phyloP scores from a whole-genome alignment of 306 rosid genomes.

The Fragaria ananassa region DNA sequence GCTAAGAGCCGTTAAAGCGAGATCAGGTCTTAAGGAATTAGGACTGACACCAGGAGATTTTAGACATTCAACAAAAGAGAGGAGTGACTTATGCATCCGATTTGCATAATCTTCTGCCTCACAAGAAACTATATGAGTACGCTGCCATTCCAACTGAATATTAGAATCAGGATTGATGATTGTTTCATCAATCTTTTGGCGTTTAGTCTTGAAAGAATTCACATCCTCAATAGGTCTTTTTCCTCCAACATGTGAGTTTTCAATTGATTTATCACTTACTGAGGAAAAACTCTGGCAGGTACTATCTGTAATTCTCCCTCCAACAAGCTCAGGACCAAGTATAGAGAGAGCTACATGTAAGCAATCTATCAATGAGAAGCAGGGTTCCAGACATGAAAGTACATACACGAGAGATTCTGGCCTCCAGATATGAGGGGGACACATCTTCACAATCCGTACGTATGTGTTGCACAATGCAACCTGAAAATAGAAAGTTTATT shows the following conservation, averaged over 20 bases:
- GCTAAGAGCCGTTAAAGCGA: slow-evolving; percentile 74
- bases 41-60: slow-evolving; percentile 41
- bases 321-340: slow-evolving; percentile 65
- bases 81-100: slow-evolving; percentile 52
- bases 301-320: slow-evolving; percentile 35
- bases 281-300: slow-evolving; percentile 25
- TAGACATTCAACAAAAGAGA: slow-evolving; percentile 49
- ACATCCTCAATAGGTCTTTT: slow-evolving; percentile 64
- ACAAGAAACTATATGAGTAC: slow-evolving; percentile 35
- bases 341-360: slow-evolving; percentile 64
- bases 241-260: slow-evolving; percentile 47
- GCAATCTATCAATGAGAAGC: slow-evolving; percentile 67
- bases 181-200: slow-evolving; percentile 57
- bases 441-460: slow-evolving; percentile 61
- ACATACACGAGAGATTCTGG: slow-evolving; percentile 65
- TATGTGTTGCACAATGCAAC: slow-evolving; percentile 79
- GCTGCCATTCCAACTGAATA: slow-evolving; percentile 42
- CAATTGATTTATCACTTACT: slow-evolving; percentile 40
- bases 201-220: slow-evolving; percentile 44
- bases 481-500: slow-evolving; percentile 37
- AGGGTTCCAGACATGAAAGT: slow-evolving; percentile 58
- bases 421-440: slow-evolving; percentile 83
- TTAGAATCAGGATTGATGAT: slow-evolving; percentile 38
- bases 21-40: slow-evolving; percentile 52
- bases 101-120: slow-evolving; percentile 55